Conservation (phyloP, 805 yeast species). For the Metschnikowia reukaufii region DNA sequence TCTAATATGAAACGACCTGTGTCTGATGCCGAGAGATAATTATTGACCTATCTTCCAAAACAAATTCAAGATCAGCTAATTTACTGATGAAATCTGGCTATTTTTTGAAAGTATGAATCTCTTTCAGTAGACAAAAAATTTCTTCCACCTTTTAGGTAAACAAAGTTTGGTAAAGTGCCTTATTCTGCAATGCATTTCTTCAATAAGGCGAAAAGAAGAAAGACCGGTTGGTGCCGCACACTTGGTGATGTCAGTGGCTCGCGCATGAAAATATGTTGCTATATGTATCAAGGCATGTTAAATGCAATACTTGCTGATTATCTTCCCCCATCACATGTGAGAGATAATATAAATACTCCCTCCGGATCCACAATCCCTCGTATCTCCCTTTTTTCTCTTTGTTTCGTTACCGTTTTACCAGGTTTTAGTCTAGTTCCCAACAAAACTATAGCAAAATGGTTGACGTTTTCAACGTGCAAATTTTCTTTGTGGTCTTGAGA, state of each 20-base stretch:
- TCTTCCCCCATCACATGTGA: not conserved
- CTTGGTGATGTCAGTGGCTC: not conserved
- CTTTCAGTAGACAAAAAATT: too few relatives aligned
- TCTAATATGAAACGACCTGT: not conserved
- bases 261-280: not conserved
- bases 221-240: not conserved
- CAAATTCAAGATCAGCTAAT: not conserved
- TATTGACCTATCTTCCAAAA: not conserved
- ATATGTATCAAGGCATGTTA: not conserved
- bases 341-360: not conserved
- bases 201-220: not conserved
- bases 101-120: too few relatives aligned
- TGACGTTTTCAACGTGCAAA: conserved; percentile 65
- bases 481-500: conserved; percentile 89
- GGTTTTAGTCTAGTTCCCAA: not conserved
- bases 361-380: not conserved
- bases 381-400: not conserved
- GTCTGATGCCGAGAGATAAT: not conserved
- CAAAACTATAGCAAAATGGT: conserved; percentile 32
- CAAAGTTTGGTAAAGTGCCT: not conserved
- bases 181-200: not conserved
- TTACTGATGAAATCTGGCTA: not conserved
- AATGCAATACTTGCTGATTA: not conserved
- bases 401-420: not conserved
- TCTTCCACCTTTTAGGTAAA: too few relatives aligned